These are phyloP conservation scores for Fusarium oligoseptatum DNA, from an alignment of 2,329 filamentous ascomycete species.

Conservation along the genomic window DNA sequence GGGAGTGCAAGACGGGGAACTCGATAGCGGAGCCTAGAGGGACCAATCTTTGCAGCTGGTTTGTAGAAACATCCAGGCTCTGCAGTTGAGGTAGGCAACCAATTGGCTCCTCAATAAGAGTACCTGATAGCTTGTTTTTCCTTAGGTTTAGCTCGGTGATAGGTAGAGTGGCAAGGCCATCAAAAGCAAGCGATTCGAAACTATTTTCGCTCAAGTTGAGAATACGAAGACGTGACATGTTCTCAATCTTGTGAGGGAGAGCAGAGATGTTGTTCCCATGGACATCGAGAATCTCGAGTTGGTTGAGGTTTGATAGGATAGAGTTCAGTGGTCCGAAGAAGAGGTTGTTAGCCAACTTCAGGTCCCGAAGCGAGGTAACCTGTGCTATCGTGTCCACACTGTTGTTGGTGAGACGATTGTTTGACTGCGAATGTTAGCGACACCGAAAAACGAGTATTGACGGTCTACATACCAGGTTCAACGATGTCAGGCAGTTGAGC, in stretches of 20 bases:
- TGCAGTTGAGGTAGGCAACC: conserved; percentile 75
- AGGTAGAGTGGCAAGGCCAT: conserved; percentile 74
- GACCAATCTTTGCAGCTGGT: conserved; percentile 73
- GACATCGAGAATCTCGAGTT: conserved; percentile 85
- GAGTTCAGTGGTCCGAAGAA: conserved; percentile 76
- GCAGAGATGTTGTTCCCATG: conserved; percentile 82
- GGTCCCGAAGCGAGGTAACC: conserved; percentile 78
- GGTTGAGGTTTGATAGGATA: conserved; percentile 72
- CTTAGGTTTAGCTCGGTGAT: conserved; percentile 80
- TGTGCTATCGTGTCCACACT: conserved; percentile 80
- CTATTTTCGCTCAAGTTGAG: conserved; percentile 86
- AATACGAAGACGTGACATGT: conserved; percentile 76
- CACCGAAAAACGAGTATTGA: neutral
- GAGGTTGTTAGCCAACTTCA: conserved; percentile 85
- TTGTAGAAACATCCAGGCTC: conserved; percentile 81
- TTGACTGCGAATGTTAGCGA: conserved; percentile 67
- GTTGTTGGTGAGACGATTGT: conserved; percentile 82
- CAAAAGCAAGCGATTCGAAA: conserved; percentile 78
- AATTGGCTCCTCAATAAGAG: conserved; percentile 75
- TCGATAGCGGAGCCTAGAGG: conserved; percentile 61
- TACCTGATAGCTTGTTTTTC: conserved; percentile 83
- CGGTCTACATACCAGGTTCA: conserved; percentile 78
- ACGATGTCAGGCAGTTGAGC: conserved; percentile 78
- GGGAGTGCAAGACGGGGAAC: conserved; percentile 78
- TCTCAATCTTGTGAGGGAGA: conserved; percentile 76